Evolutionary conservation across 768 basidiomycete species (phyloP), one percentile per base, ranked within the genome.

Genomic region (Butyriboletus loyo): DNA sequence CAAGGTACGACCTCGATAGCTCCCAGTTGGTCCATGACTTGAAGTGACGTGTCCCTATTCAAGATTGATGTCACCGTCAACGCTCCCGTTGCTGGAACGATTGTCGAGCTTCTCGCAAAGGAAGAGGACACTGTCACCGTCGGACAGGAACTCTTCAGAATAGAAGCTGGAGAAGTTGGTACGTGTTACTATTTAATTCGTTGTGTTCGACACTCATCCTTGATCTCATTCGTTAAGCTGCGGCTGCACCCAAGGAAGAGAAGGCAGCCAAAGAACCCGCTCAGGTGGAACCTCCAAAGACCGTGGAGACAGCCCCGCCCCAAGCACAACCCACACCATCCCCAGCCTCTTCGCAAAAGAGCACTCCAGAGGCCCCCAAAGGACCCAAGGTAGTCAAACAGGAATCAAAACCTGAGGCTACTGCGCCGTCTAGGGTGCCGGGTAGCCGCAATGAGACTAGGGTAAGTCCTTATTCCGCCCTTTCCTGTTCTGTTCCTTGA

Each of bases 21-120:
- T 28, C 10, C 46, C 28, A 2, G 15, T 39, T 17, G 19, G 24
- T n/a, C 24, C 31, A 13, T 46, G 24, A 21, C 43, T 17, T 25
- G 43, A 31, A 41, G 39, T 47, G 36, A 59, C 40, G 9, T 51
- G 40, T 42, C 52, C 48, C 7, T 30, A 22, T 63, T 49, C 41
- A 28, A 98, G 94, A 98, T 98, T 63, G 96, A 99, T 68, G 92
- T 98, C 39, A 88, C 93, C 5, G 95, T 99, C 50, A 99, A 97
- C 67, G 91, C 96, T 17, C 89, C 96, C 8, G 75, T 80, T 59
- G 80, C 93, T 10, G 96, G 96, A 14, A 94, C 78, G 43, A 93
- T 99, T 57, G 81, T 86, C 19, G 87, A 97, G 68, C 75, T 91
- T 15, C 81, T 98, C 28, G 93, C 87, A 39, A 82, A 79, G 37